Base-by-base conservation (phyloP, 1,139 yeast genomes). In the Sporopachydermia cereana region DNA sequence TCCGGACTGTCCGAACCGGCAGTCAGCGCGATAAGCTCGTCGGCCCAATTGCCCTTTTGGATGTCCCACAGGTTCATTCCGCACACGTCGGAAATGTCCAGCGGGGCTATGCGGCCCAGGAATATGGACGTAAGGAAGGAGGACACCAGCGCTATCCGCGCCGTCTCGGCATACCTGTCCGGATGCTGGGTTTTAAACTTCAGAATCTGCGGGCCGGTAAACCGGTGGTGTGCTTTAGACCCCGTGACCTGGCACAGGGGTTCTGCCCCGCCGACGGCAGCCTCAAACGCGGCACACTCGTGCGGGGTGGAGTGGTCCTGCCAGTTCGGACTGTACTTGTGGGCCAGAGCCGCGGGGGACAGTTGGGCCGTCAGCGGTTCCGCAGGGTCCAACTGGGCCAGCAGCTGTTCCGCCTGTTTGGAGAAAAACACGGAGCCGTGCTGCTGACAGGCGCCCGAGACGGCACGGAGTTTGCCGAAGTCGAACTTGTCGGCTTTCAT, bases 361-460 rank as follows among this genome's bases (percentile, higher is more conserved):
- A 80, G 59, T 51, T 74, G 82, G n/a, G 62, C 67, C n/a, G 64
- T 55, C 44, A 79, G 63, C 1, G 63, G 46, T 14, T 56, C 46
- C 0, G 48, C 45, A 0, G 60, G 43, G 1, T 52, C 59, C 47
- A 70, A 67, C 43, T 52, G 48, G 1, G 48, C 42, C 44, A 85
- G 66, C 3, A 68, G 51, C 0, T 54, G 51, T 1, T 63, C 58
- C 1, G 84, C 81, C 3, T 64, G 54, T 2, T 60, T 44, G 2
- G 84, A 72, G 91, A 95, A 84, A 57, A 69, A 88, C 1, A 88
- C 88, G 2, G 94, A 81, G 0, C 95, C 96, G 57, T 88, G 96
- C 57, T 88, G 96, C 63, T 88, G 96, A 46, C 94, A 83, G 0
- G 95, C 85, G 0, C 96, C 96, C 45, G 84, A 74, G 44, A 88